Base-by-base conservation (phyloP, 805 yeast genomes). In the Priceomyces fermenticarens region DNA sequence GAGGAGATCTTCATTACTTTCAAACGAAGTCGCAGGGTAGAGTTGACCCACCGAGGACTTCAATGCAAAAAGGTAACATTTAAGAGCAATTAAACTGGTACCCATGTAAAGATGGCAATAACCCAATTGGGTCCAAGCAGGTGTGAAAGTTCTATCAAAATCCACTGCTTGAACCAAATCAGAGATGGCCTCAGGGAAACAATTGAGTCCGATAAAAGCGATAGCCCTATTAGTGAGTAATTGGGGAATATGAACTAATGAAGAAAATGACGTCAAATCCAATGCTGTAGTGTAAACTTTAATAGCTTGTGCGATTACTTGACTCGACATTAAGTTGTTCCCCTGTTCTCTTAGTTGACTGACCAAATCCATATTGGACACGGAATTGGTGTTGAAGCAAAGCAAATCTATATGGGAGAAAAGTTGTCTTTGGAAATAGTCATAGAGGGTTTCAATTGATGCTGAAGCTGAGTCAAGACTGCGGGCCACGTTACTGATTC, bases 101-200 rank as follows among this genome's bases (percentile, higher is more conserved):
- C 73, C 73, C 66, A 67, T 59, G 47, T 65, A 67, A 29, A 69
- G 49, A 33, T 67, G 70, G 46, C 71, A 67, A 52, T 67, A 69
- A 3, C 71, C 73, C 43, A 69, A 53, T 50, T 69, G 74, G 13
- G 66, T 53, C 74, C 74, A 69, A 5, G 72, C 74, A 2, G 73
- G 67, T 4, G 68, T 58, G 44, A 62, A 65, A 4, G 61, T 52
- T 26, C 60, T 46, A 43, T 68, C 72, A 30, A 47, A 36, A 14
- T 36, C 32, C 8, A 68, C 46, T 0, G 73, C 72, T 11, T 37
- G 35, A 40, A 63, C 59, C 46, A 69, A 55, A 46, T 68, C 73
- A 10, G 53, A 34, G 1, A 66, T 58, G 1, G 73, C 71, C 48
- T 69, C 74, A 1, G 60, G 58, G 36, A 62, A 63, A 45, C 73